A percentile compares a stretch with the other conserved stretches of the same genome.
These are phyloP conservation scores for Candida broadrunensis DNA, from an alignment of 805 yeast genomes.

Conservation along the genomic window DNA sequence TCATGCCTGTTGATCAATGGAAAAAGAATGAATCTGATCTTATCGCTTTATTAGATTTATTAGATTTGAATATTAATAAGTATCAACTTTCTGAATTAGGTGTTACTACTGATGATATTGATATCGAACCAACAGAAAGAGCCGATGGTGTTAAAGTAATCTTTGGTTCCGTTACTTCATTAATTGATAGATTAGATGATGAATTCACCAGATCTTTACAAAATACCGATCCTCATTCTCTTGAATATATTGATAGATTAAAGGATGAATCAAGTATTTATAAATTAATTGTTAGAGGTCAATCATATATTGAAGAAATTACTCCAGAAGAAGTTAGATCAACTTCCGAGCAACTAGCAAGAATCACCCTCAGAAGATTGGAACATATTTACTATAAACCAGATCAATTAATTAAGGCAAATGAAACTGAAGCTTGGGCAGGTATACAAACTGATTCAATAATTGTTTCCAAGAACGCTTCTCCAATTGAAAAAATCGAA, in stretches of 20 bases:
- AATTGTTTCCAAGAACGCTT: slow-evolving; percentile 30
- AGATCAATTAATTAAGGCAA: slow-evolving; percentile 59
- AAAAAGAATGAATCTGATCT: slow-evolving; percentile 63
- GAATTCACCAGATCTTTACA: slow-evolving; percentile 88
- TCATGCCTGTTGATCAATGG: slow-evolving; percentile 84
- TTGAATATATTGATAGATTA: slow-evolving; percentile 87
- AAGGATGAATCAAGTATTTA: slow-evolving; percentile 82
- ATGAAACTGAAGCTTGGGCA: slow-evolving; percentile 78
- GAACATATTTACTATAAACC: slow-evolving; percentile 95
- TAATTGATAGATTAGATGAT: slow-evolving; percentile 91
- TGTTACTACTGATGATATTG: slow-evolving; percentile 64
- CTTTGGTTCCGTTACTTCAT: slow-evolving; percentile 80
- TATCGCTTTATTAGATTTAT: slow-evolving; percentile 55
- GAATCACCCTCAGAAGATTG: slow-evolving; percentile 78
- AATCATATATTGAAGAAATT: slow-evolving; percentile 74
- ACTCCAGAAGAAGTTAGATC: slow-evolving; percentile 40
- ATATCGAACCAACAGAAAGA: slow-evolving; percentile 59
- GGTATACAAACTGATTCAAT: slow-evolving; percentile 28
- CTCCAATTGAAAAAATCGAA: slow-evolving; percentile 53
- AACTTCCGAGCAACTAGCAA: slow-evolving; percentile 53
- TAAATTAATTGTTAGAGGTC: slow-evolving; percentile 76
- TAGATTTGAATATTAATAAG: slow-evolving; percentile 55
- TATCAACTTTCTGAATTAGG: slow-evolving; percentile 81
- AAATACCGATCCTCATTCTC: slow-evolving; percentile 89
- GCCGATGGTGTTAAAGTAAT: slow-evolving; percentile 65